Evolutionary conservation across 2,329 filamentous ascomycete genomes (phyloP).

Genomic region (Aspergillus sclerotialis): DNA sequence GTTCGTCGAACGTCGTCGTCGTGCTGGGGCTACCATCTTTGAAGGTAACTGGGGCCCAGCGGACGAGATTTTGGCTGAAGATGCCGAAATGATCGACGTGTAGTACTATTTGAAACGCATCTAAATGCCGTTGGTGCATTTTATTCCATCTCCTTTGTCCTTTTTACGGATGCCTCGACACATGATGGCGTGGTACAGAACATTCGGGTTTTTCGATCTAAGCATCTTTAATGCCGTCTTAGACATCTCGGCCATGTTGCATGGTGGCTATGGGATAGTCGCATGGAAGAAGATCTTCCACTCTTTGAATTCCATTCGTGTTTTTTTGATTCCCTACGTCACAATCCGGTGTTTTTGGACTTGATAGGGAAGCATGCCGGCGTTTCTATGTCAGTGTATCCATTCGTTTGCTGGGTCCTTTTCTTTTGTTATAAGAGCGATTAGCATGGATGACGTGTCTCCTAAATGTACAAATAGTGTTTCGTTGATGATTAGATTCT

Average conservation of each 20-base stretch:
- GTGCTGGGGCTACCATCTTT: slow-evolving; percentile 86
- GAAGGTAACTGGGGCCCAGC: slow-evolving; percentile 92
- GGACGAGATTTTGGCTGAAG: slow-evolving; percentile 53
- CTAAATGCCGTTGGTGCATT: slow-evolving; percentile 23
- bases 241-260: too few species aligned
- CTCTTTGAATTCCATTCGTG: too few species aligned
- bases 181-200: too few species aligned
- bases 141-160: slow-evolving; percentile 11
- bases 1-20: slow-evolving; percentile 72
- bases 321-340: too few species aligned
- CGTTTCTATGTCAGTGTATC: neutral
- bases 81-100: slow-evolving; percentile 59
- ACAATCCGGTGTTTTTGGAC: neutral
- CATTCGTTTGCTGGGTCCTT: neutral
- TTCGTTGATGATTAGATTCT: slow-evolving; percentile 8
- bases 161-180: too few species aligned
- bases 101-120: slow-evolving; percentile 29
- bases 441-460: slow-evolving; percentile 4
- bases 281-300: too few species aligned
- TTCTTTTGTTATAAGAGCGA: neutral
- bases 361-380: neutral
- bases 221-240: neutral
- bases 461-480: slow-evolving; percentile 7
- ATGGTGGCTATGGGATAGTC: too few species aligned
- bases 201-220: neutral